Evolutionary conservation across 1,139 yeast species (phyloP).

Genomic region (Suhomyces bokatorum): DNA sequence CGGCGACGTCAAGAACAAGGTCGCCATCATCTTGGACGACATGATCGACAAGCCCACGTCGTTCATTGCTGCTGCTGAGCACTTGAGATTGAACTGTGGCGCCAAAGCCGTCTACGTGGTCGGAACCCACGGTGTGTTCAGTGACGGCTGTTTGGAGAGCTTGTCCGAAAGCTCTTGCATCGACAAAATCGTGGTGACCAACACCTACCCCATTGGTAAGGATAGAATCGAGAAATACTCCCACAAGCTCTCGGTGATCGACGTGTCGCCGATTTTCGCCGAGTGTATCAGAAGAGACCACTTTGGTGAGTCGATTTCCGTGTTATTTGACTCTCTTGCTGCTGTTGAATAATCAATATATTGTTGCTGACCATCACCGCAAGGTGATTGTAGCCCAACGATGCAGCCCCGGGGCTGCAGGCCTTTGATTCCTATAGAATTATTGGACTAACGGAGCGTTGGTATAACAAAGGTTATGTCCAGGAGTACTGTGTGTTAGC

Average conservation of each 20-base stretch:
- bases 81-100: slow-evolving; percentile 90
- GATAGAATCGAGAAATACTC: slow-evolving; percentile 56
- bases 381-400: slow-evolving; percentile 26
- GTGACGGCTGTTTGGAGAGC: slow-evolving; percentile 79
- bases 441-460: slow-evolving; percentile 67
- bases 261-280: slow-evolving; percentile 92
- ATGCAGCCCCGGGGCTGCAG: slow-evolving; percentile 64
- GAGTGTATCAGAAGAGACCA: slow-evolving; percentile 99
- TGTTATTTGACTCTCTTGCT: slow-evolving; percentile 82
- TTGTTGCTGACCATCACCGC: slow-evolving; percentile 7
- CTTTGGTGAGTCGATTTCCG: slow-evolving; percentile 94
- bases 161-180: slow-evolving; percentile 78
- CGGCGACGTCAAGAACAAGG: slow-evolving; percentile 88
- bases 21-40: slow-evolving; percentile 93
- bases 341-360: slow-evolving; percentile 46
- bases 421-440: slow-evolving; percentile 41
- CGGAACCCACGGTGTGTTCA: slow-evolving; percentile 95
- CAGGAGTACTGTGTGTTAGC: slow-evolving; percentile 4
- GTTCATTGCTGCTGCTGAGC: slow-evolving; percentile 97
- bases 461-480: slow-evolving; percentile 37
- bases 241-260: slow-evolving; percentile 77
- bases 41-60: slow-evolving; percentile 95
- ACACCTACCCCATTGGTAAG: slow-evolving; percentile 84
- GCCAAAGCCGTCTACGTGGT: slow-evolving; percentile 87
- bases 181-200: slow-evolving; percentile 89